Evolutionary conservation across 176 grass and related monocot genomes (phyloP).

Genomic region (Musa schizocarpa): DNA sequence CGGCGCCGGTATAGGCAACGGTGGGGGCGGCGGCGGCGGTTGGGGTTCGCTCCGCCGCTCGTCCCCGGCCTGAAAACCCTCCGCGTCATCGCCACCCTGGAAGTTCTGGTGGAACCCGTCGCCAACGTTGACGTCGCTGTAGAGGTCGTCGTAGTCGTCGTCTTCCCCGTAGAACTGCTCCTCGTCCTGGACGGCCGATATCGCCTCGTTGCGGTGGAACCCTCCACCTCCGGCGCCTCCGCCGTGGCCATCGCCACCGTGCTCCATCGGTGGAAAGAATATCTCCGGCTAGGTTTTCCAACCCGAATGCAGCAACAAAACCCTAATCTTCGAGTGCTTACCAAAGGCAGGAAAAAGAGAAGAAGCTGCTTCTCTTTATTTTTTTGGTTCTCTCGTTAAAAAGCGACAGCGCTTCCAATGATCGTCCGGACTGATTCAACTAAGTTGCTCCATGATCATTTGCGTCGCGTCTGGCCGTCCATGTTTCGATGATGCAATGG

Average conservation of each 20-base stretch:
- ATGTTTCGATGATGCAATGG: no score
- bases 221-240: conserved; percentile 28
- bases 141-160: conserved; percentile 68
- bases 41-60: conserved; percentile 20
- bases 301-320: no score
- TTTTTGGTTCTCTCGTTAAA: not conserved
- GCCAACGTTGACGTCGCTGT: conserved; percentile 21
- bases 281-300: not conserved
- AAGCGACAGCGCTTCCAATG: no score
- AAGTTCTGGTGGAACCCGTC: conserved; percentile 19
- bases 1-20: conserved; percentile 11
- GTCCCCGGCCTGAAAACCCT: not conserved
- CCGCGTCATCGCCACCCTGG: conserved; percentile 1
- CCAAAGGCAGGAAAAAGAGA: not conserved
- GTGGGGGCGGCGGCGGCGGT: conserved; percentile 4
- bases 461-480: no score
- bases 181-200: conserved; percentile 13
- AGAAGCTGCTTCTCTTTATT: not conserved
- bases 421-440: no score
- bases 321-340: not conserved
- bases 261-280: not conserved
- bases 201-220: conserved; percentile 52
- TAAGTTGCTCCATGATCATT: no score
- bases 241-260: conserved; percentile 19
- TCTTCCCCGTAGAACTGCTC: conserved; percentile 79